Evolutionary conservation across 2,329 filamentous ascomycete species (phyloP), one percentile per base, ranked within the genome.

Genomic region (Aspergillus hortae): DNA sequence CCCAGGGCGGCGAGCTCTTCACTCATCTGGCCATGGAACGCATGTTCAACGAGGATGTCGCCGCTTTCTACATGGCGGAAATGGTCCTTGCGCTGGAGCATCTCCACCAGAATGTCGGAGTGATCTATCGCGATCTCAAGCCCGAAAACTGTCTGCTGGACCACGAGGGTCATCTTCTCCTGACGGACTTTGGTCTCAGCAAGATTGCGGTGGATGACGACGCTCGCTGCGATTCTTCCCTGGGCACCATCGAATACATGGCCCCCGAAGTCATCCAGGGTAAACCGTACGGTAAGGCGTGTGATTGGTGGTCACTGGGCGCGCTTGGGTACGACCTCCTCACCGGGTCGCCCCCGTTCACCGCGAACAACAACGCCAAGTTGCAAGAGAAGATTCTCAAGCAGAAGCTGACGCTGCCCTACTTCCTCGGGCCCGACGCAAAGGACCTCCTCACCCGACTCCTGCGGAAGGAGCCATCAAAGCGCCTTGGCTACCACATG

Each of bases 201-300:
- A 99, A 99, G 74, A 94, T 97, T 30, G 87, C 92, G 1, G 81
- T 94, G 14, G 86, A 91, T 52, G 74, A 83, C 49, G 80, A 82
- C 50, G 80, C 80, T 58, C 80, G 79, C 30, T 96, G 92, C 79
- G 90, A 91, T 73, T 96, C 90, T 40, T 88, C 96, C 59, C 84
- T 96, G 9, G 94, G 94, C 46, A 99, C 94, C 0, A 87, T 96
- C 53, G 94, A 97, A 70, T 99, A 99, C 80, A 99, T 99, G 94
- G 95, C 94, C 0, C 94, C 94, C 1, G 94, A 99, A 74, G 89
- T 99, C 47, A 85, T 99, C 55, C 82, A 86, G 56, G 92, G 91
- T 55, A 86, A 89, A 59, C 86, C 89, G 59, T 99, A 99, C 70
- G 92, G 92, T 65, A 92, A 92, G 71, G 87, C 91, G 1, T 95